Evolutionary conservation across 2,329 filamentous ascomycete genomes (phyloP), one percentile per base, ranked within the genome.

Genomic region (Penicillium sp.): DNA sequence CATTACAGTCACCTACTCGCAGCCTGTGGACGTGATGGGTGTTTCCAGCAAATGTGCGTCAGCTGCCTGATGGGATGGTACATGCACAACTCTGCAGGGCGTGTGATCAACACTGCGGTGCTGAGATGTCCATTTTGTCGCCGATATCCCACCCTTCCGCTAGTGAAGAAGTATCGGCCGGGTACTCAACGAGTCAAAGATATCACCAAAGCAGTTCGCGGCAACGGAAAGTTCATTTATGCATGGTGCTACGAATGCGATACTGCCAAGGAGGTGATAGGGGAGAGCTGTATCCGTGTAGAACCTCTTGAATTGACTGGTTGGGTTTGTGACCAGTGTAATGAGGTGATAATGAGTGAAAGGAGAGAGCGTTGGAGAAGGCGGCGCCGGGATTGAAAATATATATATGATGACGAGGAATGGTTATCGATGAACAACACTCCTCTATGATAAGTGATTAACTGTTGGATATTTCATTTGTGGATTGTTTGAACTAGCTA

Each of bases 161-260:
- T 25, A 6, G 23, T 43, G 7, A 21, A 3, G 41, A 43, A 43
- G 68, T 71, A 73, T 21, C 70, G 71, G 1, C 73, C 79, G 51
- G 73, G 74, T 6, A 69, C 73, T 17, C 69, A 73, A 4, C 67
- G 67, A 1, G 67, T 83, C 4, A 73, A 70, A 1, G 71, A 77
- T 37, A 58, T 81, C 25, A 63, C 64, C 2, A 63, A 64, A 1
- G 81, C 79, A 0, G 70, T 82, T 0, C 63, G 72, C 2, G 73
- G 80, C 13, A 62, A 70, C 1, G 80, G 75, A 2, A 69, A 67
- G 1, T 81, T 76, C 75, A 77, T 82, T 52, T 80, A 82, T 45
- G 79, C 76, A 0, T 81, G 78, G 80, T 85, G 82, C 62, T 57
- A 35, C 3, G 65, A 59, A 4, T 83, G 81, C 54, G 73, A 72